Base-by-base conservation (phyloP, 352 stramenopile genomes). In the Globisporangium emineosum region DNA sequence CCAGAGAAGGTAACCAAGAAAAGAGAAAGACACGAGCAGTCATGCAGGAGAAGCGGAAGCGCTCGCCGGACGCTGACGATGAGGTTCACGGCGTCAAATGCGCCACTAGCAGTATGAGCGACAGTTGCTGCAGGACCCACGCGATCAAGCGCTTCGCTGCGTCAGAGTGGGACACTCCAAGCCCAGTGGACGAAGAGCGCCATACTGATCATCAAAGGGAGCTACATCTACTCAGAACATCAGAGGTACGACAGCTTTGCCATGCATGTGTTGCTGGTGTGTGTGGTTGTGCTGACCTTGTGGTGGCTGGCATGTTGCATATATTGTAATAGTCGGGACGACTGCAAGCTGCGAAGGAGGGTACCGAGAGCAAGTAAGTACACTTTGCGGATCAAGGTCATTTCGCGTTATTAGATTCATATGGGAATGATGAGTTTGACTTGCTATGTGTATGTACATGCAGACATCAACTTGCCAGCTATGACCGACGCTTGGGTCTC, bases 31-130 rank as follows among this genome's bases (percentile, higher is more conserved):
- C 8, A n/a, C 13, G 37, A n/a, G 37, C 13, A 53, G n/a, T n/a
- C n/a, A n/a, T 53, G 47, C 21, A 53, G 47, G 47, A 53, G 47
- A 53, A 53, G 21, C 47, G 47, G 47, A 53, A 53, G 23, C 47
- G 47, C 47, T 15, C 47, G 13, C 6, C 12, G 23, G 21, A 32
- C 23, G 47, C 23, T 10, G 21, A n/a, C 23, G 21, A 29, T 10
- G 21, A 21, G 6, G n/a, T 0, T 2, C 47, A 32, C 47, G 17
- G 21, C 21, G 9, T 17, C 3, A 23, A 53, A 2, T 52, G 45
- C 47, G n/a, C 2, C 47, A 32, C 21, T 10, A 53, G 0, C 45
- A 52, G 45, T 12, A 52, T 5, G 8, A 30, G n/a, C 12, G 7
- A 7, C 5, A 17, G 5, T 3, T 23, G 40, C 40, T 10, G 15